phyloP scores from a whole-genome alignment of 208 protist species.

The Crithidia expoeki region DNA sequence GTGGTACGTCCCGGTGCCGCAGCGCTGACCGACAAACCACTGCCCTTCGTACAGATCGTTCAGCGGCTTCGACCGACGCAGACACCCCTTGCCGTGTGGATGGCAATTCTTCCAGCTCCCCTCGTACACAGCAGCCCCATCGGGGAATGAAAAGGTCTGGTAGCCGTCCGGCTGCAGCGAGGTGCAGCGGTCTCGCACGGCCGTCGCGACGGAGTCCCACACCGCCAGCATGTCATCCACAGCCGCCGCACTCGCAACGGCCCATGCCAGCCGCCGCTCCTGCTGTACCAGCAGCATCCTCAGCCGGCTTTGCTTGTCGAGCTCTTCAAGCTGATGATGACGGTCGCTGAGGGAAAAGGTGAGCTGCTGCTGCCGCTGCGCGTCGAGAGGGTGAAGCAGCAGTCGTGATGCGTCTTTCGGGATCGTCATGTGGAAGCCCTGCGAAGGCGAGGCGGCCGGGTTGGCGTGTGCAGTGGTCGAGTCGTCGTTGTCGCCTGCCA shows the following conservation, averaged over 20 bases:
- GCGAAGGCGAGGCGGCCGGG: neutral
- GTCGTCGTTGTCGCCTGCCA: neutral
- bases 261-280: conserved; percentile 54
- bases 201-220: conserved; percentile 53
- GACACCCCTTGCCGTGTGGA: conserved; percentile 82
- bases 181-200: conserved; percentile 66
- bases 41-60: conserved; percentile 89
- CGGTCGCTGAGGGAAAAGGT: conserved; percentile 39
- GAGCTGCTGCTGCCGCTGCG: conserved; percentile 40
- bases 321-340: conserved; percentile 43
- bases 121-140: conserved; percentile 83
- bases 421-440: conserved; percentile 27
- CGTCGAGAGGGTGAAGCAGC: conserved; percentile 53
- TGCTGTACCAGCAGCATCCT: conserved; percentile 56
- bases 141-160: conserved; percentile 82
- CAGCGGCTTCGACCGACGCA: conserved; percentile 46
- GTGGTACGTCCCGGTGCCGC: conserved; percentile 71
- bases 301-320: conserved; percentile 44
- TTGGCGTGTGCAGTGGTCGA: neutral
- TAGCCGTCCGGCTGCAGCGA: conserved; percentile 73
- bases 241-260: conserved; percentile 41
- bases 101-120: conserved; percentile 88
- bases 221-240: conserved; percentile 41
- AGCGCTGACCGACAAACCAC: conserved; percentile 84
- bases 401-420: conserved; percentile 48